Conservation (phyloP, 768 basidiomycete species). For the Agaricus blazei region DNA sequence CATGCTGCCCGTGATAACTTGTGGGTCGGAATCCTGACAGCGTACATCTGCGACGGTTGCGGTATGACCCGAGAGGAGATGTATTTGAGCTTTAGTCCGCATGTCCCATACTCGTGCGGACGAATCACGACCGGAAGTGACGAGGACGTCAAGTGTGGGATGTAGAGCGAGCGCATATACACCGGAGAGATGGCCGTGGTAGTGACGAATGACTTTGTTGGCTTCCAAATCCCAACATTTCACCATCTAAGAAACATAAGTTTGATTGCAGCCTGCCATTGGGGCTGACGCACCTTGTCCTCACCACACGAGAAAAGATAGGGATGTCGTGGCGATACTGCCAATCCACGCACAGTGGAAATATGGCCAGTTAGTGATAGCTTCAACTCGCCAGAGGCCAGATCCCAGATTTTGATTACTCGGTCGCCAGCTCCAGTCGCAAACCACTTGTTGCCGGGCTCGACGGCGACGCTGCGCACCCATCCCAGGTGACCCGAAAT, state of each 20-base stretch:
- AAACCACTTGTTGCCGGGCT: slow-evolving; percentile 98
- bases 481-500: slow-evolving; percentile 98
- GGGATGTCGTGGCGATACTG: slow-evolving; percentile 89
- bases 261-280: background rate
- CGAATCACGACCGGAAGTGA: slow-evolving; percentile 94
- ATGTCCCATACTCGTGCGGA: slow-evolving; percentile 99
- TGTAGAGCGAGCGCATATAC: slow-evolving; percentile 93
- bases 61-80: slow-evolving; percentile 90
- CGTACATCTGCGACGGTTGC: slow-evolving; percentile 94
- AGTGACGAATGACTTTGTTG: slow-evolving; percentile 98
- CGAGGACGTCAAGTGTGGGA: slow-evolving; percentile 92
- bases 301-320: slow-evolving; percentile 98
- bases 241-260: slow-evolving; percentile 71
- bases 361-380: slow-evolving; percentile 98
- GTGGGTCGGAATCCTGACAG: slow-evolving; percentile 95
- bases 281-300: slow-evolving; percentile 67
- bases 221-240: slow-evolving; percentile 99
- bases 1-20: slow-evolving; percentile 98
- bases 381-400: slow-evolving; percentile 95
- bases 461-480: slow-evolving; percentile 94
- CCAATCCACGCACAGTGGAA: slow-evolving; percentile 91
- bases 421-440: slow-evolving; percentile 97
- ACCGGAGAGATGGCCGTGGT: slow-evolving; percentile 96
- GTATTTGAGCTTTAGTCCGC: slow-evolving; percentile 95
- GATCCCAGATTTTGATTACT: slow-evolving; percentile 98